Percentiles rank a stretch among this genome's conserved stretches.
phyloP scores from a whole-genome alignment of 495 filamentous ascomycete genomes.

The Penicillium maclennaniae region DNA sequence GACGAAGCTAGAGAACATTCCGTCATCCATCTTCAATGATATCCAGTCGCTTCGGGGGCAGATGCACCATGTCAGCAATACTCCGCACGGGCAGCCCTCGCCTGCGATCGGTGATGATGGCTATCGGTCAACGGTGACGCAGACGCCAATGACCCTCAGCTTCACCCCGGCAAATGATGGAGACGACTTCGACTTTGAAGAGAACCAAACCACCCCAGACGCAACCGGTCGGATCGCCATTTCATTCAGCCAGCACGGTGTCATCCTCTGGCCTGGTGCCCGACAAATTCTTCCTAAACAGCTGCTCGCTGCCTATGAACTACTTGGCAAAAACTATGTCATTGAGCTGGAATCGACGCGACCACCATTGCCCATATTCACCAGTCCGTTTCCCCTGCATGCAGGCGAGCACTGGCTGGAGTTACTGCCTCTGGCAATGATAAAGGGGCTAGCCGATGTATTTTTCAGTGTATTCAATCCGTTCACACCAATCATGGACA shows the following conservation, averaged over 20 bases:
- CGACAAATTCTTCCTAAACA: conserved; percentile 33
- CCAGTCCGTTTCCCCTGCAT: conserved; percentile 35
- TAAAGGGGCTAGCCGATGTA: conserved; percentile 42
- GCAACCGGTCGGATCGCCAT: conserved; percentile 37
- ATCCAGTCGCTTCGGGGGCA: conserved; percentile 31
- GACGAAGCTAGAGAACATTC: conserved; percentile 44
- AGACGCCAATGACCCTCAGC: conserved; percentile 15
- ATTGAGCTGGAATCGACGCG: conserved; percentile 42
- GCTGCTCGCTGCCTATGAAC: conserved; percentile 34
- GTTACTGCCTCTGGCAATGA: conserved; percentile 36
- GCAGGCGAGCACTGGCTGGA: conserved; percentile 42
- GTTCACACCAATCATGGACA: conserved; percentile 48
- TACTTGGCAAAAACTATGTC: conserved; percentile 45
- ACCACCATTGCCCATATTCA: conserved; percentile 40
- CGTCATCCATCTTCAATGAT: conserved; percentile 32
- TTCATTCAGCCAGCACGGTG: conserved; percentile 48
- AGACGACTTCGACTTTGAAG: conserved; percentile 38
- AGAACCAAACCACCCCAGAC: conserved; percentile 27
- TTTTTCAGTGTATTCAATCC: conserved; percentile 46
- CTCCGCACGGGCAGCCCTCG: conserved; percentile 13
- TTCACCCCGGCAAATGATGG: conserved; percentile 28
- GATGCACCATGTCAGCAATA: conserved; percentile 16
- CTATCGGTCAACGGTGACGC: conserved; percentile 5
- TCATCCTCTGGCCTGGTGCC: conserved; percentile 46
- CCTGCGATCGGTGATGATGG: conserved; percentile 11